These are phyloP conservation scores for Cucumis cinereus DNA, from an alignment of 306 rosid species.

Conservation along the genomic window DNA sequence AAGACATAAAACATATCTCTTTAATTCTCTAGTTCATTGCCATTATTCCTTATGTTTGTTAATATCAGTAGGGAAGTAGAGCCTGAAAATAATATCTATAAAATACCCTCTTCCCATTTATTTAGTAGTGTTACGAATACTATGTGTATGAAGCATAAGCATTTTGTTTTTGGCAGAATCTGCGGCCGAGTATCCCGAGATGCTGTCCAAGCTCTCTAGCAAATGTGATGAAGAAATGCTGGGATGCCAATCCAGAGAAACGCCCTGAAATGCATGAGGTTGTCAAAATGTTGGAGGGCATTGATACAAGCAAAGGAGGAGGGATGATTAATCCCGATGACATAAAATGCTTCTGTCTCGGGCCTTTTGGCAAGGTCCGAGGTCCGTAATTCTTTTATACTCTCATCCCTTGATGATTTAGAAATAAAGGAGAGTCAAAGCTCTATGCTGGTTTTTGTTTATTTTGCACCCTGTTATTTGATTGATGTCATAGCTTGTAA, in stretches of 20 bases:
- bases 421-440: conserved; percentile 1
- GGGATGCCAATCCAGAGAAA: conserved; percentile 44
- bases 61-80: not conserved
- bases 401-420: not conserved
- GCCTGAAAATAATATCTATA: not conserved
- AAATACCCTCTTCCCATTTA: not conserved
- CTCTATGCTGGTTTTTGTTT: conserved; percentile 1
- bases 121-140: not conserved
- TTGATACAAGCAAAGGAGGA: conserved; percentile 62
- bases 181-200: conserved; percentile 48
- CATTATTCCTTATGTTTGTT: not conserved
- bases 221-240: conserved; percentile 43
- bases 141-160: not conserved
- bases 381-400: conserved; percentile 31
- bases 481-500: not conserved
- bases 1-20: not conserved
- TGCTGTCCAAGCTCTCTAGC: conserved; percentile 55
- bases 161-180: conserved; percentile 29
- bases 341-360: conserved; percentile 34
- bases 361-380: conserved; percentile 18
- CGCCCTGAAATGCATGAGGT: conserved; percentile 62
- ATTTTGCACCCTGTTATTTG: not conserved
- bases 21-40: not conserved
- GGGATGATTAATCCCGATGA: conserved; percentile 52
- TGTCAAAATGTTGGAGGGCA: conserved; percentile 54